These are phyloP conservation scores for Globisporangium acanthophoron DNA, from an alignment of 352 stramenopile genomes.

Conservation along the genomic window DNA sequence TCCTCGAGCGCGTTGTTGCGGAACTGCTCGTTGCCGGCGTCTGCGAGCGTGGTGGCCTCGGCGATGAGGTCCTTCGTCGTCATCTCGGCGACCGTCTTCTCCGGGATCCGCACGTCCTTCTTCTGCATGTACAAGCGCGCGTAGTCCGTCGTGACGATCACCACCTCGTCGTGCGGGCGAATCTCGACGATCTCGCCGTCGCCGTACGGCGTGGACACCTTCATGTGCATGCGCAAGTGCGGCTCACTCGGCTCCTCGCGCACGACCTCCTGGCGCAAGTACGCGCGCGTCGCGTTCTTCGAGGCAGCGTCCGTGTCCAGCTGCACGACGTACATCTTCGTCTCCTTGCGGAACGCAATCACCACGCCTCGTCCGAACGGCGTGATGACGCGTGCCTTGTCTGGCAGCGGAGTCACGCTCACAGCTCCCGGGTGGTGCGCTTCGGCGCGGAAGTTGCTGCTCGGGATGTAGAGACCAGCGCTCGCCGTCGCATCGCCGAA, in stretches of 20 bases:
- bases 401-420: constrained; percentile 48
- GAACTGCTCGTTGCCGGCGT: constrained; percentile 72
- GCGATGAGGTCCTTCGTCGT: constrained; percentile 70
- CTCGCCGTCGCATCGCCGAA: constrained; percentile 47
- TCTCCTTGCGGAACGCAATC: constrained; percentile 60
- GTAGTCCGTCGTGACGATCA: constrained; percentile 63
- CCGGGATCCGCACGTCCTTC: constrained; percentile 63
- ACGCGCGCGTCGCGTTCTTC: constrained; percentile 63
- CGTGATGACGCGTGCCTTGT: constrained; percentile 72
- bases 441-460: constrained; percentile 59
- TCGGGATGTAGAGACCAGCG: constrained; percentile 68
- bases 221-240: constrained; percentile 72
- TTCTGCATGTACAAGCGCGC: constrained; percentile 77
- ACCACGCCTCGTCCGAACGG: constrained; percentile 70
- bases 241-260: constrained; percentile 62
- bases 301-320: constrained; percentile 50
- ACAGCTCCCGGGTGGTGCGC: constrained; percentile 66
- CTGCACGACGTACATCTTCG: constrained; percentile 81
- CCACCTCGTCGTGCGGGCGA: constrained; percentile 52
- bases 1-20: constrained; percentile 50
- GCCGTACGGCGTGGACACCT: constrained; percentile 73
- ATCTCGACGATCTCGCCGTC: constrained; percentile 60
- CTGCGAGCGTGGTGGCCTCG: constrained; percentile 58
- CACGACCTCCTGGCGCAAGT: constrained; percentile 60
- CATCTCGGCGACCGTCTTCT: constrained; percentile 67